Evolutionary conservation across 768 basidiomycete genomes (phyloP), one percentile per base, ranked within the genome.

Genomic region (Rhodosporidiobolus odoratus): DNA sequence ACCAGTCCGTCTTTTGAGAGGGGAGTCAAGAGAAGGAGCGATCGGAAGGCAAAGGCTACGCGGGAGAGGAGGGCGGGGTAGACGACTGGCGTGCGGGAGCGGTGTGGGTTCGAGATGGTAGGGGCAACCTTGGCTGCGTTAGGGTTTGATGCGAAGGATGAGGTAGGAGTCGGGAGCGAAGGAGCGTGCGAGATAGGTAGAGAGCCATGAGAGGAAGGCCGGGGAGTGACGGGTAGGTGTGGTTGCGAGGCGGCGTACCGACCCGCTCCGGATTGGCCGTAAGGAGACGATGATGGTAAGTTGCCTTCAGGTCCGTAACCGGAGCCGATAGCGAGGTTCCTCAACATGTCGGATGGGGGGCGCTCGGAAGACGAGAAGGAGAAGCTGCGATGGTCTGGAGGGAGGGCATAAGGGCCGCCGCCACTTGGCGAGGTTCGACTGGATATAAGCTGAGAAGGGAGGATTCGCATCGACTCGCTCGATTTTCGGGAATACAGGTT

Each of bases 31-130:
- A 92, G 81, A 19, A 82, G 76, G 76, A 98, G 88, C 68, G 89
- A 86, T 59, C 88, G 88, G 82, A 99, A 96, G 6, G 91, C 92
- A 72, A 92, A 90, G 3, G 94, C 93, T 17, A 99, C 93, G 68
- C 89, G 88, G 30, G 94, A 97, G 12, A 98, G 85, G 32, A 98
- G 83, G 2, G 96, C 96, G n/a, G 96, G 94, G 81, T 97, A 96
- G 62, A 97, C 73, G 62, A 70, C 69, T 8, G 73, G 69, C 16
- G 54, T 37, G 27, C 59, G 63, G 16, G 58, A 58, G 10, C 38
- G 58, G 25, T 40, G 37, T 21, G 53, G 54, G 23, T 15, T 34
- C 27, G 8, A 6, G 6, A 12, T 23, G 43, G 13, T 45, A 45
- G 43, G 13, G 13, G 43, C 43, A 23, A 45, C 43, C 13, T 23